Evolutionary conservation across 2,329 filamentous ascomycete species (phyloP).

Genomic region (Incumbomyces lentus): DNA sequence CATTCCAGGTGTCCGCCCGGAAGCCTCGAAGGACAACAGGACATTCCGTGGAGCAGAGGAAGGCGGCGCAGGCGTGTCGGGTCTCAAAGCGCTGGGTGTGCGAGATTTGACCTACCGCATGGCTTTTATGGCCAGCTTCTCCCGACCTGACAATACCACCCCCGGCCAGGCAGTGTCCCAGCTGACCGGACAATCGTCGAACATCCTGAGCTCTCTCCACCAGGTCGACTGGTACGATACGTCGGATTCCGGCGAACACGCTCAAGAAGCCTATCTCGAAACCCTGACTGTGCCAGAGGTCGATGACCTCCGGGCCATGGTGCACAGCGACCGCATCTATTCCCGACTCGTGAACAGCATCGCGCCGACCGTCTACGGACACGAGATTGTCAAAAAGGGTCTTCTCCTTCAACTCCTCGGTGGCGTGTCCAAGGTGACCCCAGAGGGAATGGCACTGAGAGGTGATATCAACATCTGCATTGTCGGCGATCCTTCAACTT

Average conservation of each 20-base stretch:
- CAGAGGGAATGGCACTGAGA: constrained; percentile 89
- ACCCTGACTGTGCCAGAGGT: constrained; percentile 82
- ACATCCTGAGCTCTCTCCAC: constrained; percentile 76
- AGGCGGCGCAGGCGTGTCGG: constrained; percentile 73
- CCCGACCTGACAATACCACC: constrained; percentile 75
- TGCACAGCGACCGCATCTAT: constrained; percentile 93
- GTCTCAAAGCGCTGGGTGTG: constrained; percentile 85
- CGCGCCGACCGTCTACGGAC: constrained; percentile 93
- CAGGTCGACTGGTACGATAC: constrained; percentile 58
- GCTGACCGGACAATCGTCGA: constrained; percentile 62
- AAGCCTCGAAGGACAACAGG: constrained; percentile 72
- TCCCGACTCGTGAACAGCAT: constrained; percentile 84
- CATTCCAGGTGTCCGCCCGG: constrained; percentile 72
- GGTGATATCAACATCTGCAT: constrained; percentile 99
- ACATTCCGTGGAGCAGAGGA: constrained; percentile 67
- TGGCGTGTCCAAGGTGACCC: constrained; percentile 84
- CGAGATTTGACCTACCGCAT: constrained; percentile 69
- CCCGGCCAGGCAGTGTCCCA: constrained; percentile 63
- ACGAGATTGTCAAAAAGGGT: constrained; percentile 96
- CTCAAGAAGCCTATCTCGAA: constrained; percentile 75
- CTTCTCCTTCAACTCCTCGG: constrained; percentile 87
- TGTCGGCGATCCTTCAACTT: constrained; percentile 91
- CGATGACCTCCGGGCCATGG: constrained; percentile 81
- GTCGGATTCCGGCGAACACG: constrained; percentile 65
- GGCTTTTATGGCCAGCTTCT: constrained; percentile 96